Conservation (phyloP, 2,329 filamentous ascomycete species). For the Fusarium penzigii region DNA sequence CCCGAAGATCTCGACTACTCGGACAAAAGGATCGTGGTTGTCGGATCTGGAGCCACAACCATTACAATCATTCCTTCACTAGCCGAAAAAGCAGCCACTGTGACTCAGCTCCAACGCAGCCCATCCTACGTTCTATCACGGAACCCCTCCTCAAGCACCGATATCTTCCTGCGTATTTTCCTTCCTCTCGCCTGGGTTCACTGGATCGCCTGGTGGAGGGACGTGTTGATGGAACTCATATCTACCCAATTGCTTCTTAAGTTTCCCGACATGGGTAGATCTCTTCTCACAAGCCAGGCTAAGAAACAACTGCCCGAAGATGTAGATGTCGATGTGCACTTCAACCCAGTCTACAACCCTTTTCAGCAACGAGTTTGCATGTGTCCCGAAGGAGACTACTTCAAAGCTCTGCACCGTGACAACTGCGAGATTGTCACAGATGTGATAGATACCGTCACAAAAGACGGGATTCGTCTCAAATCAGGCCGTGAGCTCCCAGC, state of each 20-base stretch:
- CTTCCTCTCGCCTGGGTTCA: conserved; percentile 51
- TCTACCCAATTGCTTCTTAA: conserved; percentile 35
- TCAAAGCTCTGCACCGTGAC: conserved; percentile 45
- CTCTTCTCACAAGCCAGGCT: conserved; percentile 44
- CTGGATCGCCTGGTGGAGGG: conserved; percentile 50
- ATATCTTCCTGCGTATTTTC: conserved; percentile 40
- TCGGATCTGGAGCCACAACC: conserved; percentile 79
- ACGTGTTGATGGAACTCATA: conserved; percentile 47
- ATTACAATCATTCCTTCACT: conserved; percentile 74
- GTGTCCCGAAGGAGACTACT: conserved; percentile 59
- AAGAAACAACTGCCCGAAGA: conserved; percentile 52
- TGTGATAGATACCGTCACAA: conserved; percentile 51
- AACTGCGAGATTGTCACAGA: conserved; percentile 53
- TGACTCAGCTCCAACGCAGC: conserved; percentile 81
- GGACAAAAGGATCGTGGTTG: conserved; percentile 68
- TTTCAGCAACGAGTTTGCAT: conserved; percentile 78
- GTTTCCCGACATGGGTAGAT: conserved; percentile 27
- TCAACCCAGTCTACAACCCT: conserved; percentile 64
- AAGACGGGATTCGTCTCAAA: conserved; percentile 47
- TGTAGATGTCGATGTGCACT: conserved; percentile 60
- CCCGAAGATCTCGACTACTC: conserved; percentile 66
- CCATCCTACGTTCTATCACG: conserved; percentile 69
- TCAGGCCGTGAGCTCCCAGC: conserved; percentile 54
- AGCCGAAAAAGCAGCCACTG: conserved; percentile 61
- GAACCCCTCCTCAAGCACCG: conserved; percentile 40